A percentile compares a stretch with the other conserved stretches of the same genome.
phyloP scores from a whole-genome alignment of 306 rosid genomes.

The Pterocarpus macrocarpus region DNA sequence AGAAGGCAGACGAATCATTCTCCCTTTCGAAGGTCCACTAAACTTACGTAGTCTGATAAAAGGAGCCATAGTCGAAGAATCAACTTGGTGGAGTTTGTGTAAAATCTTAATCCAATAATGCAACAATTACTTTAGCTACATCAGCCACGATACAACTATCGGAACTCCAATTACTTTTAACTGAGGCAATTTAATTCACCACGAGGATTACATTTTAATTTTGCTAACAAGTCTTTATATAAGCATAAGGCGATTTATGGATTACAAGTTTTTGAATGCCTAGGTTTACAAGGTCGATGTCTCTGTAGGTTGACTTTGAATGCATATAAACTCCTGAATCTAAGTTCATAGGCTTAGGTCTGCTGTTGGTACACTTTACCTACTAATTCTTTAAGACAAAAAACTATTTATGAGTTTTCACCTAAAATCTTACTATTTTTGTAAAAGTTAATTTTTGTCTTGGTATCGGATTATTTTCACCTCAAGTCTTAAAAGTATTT shows the following conservation, averaged over 20 bases:
- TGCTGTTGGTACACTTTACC: background rate
- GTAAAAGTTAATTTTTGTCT: no score
- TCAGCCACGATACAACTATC: background rate
- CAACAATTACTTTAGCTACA: background rate
- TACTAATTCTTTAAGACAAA: no score
- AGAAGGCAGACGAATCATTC: slow-evolving; percentile 43
- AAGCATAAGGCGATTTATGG: no score
- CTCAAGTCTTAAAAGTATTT: no score
- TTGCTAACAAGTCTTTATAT: background rate
- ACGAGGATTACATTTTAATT: background rate
- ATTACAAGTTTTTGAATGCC: no score
- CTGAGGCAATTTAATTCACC: no score
- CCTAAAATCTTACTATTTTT: no score
- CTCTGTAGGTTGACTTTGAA: background rate
- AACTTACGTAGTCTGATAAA: slow-evolving; percentile 25
- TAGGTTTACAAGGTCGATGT: no score
- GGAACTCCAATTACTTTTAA: no score
- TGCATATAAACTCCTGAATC: no score
- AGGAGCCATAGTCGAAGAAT: slow-evolving; percentile 28
- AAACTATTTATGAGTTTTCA: no score
- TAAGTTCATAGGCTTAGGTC: background rate
- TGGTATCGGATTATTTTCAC: no score
- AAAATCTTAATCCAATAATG: slow-evolving; percentile 19
- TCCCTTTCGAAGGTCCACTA: slow-evolving; percentile 51
- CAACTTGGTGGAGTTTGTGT: slow-evolving; percentile 35